Percentiles rank a stretch among this genome's conserved stretches.
Evolutionary conservation across 768 basidiomycete genomes (phyloP).

Genomic region (Psilocybe cyanescens): DNA sequence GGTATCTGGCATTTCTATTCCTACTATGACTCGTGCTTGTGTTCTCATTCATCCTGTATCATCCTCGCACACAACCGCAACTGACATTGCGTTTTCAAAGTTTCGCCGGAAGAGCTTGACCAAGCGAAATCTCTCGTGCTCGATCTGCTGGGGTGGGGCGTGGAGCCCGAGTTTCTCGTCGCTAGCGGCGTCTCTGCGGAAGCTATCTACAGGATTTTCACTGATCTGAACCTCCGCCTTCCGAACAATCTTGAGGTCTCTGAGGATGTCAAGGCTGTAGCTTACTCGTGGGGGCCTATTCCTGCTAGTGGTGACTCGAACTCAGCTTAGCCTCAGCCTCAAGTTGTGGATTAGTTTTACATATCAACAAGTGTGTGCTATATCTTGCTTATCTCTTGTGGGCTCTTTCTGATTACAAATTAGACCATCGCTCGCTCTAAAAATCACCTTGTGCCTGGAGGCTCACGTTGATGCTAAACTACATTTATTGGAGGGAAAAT

Average conservation of each 20-base stretch:
- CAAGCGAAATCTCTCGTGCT: slow-evolving; percentile 51
- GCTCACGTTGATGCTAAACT: no score
- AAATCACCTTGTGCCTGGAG: no score
- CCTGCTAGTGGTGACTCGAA: neutral
- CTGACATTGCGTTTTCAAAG: slow-evolving; percentile 26
- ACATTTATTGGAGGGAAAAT: no score
- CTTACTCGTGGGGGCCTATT: slow-evolving; percentile 16
- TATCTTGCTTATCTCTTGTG: no score
- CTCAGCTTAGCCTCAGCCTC: neutral
- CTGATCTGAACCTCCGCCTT: slow-evolving; percentile 43
- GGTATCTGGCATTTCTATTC: neutral
- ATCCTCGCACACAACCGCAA: no score
- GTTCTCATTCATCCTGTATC: slow-evolving; percentile 7
- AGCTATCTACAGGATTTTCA: slow-evolving; percentile 43
- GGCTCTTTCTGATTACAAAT: no score
- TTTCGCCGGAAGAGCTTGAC: slow-evolving; percentile 44
- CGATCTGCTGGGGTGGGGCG: slow-evolving; percentile 60
- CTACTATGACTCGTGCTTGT: neutral
- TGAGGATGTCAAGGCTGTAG: slow-evolving; percentile 13
- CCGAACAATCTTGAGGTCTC: slow-evolving; percentile 29
- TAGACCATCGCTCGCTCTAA: no score
- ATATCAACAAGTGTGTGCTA: no score
- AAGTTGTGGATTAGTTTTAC: neutral
- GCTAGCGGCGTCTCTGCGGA: slow-evolving; percentile 44
- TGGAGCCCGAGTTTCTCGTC: slow-evolving; percentile 51